Evolutionary conservation across 371 early-diverging fungal species (phyloP), one percentile per base, ranked within the genome.

Genomic region (Enterospora canceri): DNA sequence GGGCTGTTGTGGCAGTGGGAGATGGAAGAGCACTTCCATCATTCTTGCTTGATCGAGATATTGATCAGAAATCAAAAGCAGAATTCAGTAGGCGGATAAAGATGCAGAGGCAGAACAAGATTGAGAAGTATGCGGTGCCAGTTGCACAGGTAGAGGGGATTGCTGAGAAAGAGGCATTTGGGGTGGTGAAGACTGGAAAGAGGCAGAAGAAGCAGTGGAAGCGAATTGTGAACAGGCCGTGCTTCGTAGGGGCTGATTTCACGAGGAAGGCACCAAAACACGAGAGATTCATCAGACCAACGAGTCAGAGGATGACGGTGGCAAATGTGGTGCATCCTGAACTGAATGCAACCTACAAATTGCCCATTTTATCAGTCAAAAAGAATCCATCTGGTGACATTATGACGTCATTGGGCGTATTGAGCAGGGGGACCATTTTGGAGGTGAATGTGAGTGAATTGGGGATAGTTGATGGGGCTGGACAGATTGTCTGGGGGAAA

Each of bases 401-500:
- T 75, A 94, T 91, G 84, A 96, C 99, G 21, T 89, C 90, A 79
- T 84, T 98, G 19, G 97, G 99, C 67, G 92, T 98, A 31, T 85
- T 98, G 58, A 93, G 94, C 54, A 97, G 95, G 85, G 99, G 99
- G 78, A 95, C 95, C 3, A 88, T 98, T 57, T 86, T 98, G 58
- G 99, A 98, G 83, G 82, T 84, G 63, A 92, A 94, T 82, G 92
- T 96, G 1, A 87, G 88, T 71, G 97, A 95, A 80, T 83, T 98
- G 64, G 99, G 97, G 64, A 83, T 98, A 54, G 95, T 98, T 23
- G 93, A 95, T 50, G 90, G 90, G 40, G 85, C 87, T 75, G 97
- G 99, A 66, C 94, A 96, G 83, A 93, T 98, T 65, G 92, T 96
- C 19, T 98, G 97, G 97, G 97, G 97, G 8, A 98, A 96, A 83